These are phyloP conservation scores for Isatis lusitanica DNA, from an alignment of 441 rosid species.

Conservation along the genomic window DNA sequence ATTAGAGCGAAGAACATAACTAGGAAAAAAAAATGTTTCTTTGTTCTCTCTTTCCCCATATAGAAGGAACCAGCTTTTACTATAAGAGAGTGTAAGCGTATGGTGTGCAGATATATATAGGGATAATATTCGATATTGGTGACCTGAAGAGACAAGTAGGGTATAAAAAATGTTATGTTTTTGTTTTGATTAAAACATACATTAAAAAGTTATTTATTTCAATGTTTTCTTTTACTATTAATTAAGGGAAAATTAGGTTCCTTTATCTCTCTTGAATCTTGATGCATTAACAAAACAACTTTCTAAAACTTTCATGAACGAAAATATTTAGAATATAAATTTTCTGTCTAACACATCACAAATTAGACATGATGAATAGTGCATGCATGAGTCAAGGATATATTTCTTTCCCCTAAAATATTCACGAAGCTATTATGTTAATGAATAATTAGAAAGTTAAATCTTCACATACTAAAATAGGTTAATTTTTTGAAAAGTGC, in stretches of 20 bases:
- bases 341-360: background rate
- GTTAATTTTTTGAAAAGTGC: background rate
- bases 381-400: background rate
- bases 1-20: conserved; percentile 15
- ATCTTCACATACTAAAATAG: background rate
- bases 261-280: background rate
- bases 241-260: background rate
- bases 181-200: background rate
- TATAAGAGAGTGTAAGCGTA: conserved; percentile 14
- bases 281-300: background rate
- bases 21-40: conserved; percentile 5
- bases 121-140: background rate
- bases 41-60: conserved; percentile 18
- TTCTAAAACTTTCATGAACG: background rate
- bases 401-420: background rate
- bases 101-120: conserved; percentile 25
- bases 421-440: conserved; percentile 1
- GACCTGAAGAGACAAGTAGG: conserved; percentile 21
- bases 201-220: background rate
- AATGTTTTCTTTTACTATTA: background rate
- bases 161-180: background rate
- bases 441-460: background rate
- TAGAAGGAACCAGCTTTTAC: background rate
- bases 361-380: background rate
- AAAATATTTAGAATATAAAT: background rate